Conservation (phyloP, 2,329 filamentous ascomycete species). For the Fusarium algeriense region DNA sequence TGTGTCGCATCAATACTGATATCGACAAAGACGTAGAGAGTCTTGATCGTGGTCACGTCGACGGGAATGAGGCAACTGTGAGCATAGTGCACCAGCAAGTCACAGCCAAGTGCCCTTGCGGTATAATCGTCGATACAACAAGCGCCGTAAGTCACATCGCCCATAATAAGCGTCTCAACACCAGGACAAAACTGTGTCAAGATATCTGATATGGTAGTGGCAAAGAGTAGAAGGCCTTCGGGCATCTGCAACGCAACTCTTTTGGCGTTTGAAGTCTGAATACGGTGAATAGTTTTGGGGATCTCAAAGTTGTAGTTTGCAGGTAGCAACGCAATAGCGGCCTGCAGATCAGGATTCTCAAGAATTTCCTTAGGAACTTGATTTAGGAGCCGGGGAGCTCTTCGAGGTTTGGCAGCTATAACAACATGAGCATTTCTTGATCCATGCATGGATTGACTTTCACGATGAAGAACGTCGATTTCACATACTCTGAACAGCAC, state of each 20-base stretch:
- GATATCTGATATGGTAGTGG: slow-evolving; percentile 97
- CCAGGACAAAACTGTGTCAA: slow-evolving; percentile 93
- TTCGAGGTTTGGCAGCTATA: slow-evolving; percentile 76
- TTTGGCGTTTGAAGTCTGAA: slow-evolving; percentile 82
- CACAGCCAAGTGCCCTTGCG: slow-evolving; percentile 91
- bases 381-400: slow-evolving; percentile 85
- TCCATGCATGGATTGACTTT: background rate
- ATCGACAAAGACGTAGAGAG: slow-evolving; percentile 97
- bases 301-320: slow-evolving; percentile 99
- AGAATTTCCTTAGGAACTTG: slow-evolving; percentile 90
- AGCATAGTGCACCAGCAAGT: slow-evolving; percentile 95
- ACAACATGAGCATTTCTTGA: slow-evolving; percentile 30
- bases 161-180: slow-evolving; percentile 96
- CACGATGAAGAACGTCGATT: background rate
- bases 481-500: slow-evolving; percentile 64
- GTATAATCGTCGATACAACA: slow-evolving; percentile 99
- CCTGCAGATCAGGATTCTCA: slow-evolving; percentile 85
- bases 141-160: slow-evolving; percentile 97
- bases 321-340: slow-evolving; percentile 87
- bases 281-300: slow-evolving; percentile 96
- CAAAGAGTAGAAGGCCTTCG: slow-evolving; percentile 93
- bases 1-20: slow-evolving; percentile 95
- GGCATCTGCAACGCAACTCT: slow-evolving; percentile 96
- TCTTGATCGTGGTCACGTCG: slow-evolving; percentile 96
- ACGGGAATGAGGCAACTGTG: slow-evolving; percentile 97